Evolutionary conservation across 305 asterid genomes (phyloP).

Genomic region (Fraxinus sp.): DNA sequence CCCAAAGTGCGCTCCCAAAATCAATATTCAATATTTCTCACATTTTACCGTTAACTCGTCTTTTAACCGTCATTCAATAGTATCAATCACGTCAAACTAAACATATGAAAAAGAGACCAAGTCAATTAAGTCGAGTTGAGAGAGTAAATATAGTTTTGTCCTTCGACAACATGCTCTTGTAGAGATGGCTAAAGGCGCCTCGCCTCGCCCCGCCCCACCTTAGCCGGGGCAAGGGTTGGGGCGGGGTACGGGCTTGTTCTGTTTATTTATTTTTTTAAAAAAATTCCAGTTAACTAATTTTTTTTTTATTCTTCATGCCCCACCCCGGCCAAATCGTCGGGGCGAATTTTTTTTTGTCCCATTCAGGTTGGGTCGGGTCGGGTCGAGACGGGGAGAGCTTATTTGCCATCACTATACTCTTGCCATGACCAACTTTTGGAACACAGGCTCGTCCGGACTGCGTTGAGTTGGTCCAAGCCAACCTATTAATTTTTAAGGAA

Average conservation of each 20-base stretch:
- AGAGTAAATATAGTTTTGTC: background rate
- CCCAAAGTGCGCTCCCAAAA: constrained; percentile 14
- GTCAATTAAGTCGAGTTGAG: background rate
- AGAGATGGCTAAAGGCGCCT: too few species aligned
- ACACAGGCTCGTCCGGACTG: background rate
- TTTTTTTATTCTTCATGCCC: too few species aligned
- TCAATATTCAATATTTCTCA: background rate
- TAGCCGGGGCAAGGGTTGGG: too few species aligned
- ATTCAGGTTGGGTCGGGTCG: too few species aligned
- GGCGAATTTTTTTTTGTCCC: too few species aligned
- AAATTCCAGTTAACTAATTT: too few species aligned
- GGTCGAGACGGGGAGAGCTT: too few species aligned
- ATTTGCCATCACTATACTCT: background rate
- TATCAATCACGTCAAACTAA: background rate
- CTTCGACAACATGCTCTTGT: background rate
- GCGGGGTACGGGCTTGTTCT: too few species aligned
- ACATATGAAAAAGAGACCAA: background rate
- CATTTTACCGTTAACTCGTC: background rate
- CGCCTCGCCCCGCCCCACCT: too few species aligned
- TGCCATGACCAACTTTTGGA: background rate
- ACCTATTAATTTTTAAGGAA: background rate
- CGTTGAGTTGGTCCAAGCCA: background rate
- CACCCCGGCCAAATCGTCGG: too few species aligned
- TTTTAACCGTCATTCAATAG: background rate
- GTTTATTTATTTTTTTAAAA: too few species aligned